Base-by-base conservation (phyloP, 2,329 filamentous ascomycete genomes). In the Diplodia mutila region DNA sequence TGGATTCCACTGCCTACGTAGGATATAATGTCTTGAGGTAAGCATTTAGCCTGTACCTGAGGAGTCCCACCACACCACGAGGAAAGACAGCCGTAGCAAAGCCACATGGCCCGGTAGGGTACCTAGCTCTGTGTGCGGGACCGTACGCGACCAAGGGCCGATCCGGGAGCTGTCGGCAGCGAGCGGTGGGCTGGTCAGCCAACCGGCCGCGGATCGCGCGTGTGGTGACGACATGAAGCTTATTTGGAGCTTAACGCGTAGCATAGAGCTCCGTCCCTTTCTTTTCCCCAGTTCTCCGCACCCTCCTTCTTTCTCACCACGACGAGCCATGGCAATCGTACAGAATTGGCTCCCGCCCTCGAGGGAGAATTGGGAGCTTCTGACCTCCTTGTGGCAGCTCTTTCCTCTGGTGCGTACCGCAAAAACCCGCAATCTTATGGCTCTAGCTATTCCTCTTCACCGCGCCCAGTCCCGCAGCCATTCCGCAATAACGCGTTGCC, bases 281-380 rank as follows among this genome's bases (percentile, higher is more conserved):
- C 42, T 46, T 21, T 9, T 14, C 14, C 6, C 25, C 6, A 48
- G 32, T 25, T 51, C 9, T 12, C 46, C 59, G 7, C 37, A 3
- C 37, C n/a, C 37, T 25, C 7, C 49, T 27, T n/a, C 49, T 18
- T 32, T 29, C 9, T 7, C 46, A 23, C 29, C 18, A 16, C 29
- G 37, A 46, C n/a, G 18, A 18, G 71, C 14, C 66, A 83, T 83
- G 80, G 76, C 77, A 1, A 75, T 85, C 25, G 73, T 84, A 12
- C 75, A 80, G 64, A 78, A 77, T 61, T 79, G 80, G 75, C 74
- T 83, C 51, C 84, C 84, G 61, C 84, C 84, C 6, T 81, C 82
- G 66, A 80, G 82, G 53, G 81, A 83, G 76, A 81, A 83, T 57
- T 85, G 83, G 83, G 79, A 84, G 70, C 72, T 80, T 32, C 72